Evolutionary conservation across 768 basidiomycete species (phyloP).

Genomic region (Calocera viscosa): DNA sequence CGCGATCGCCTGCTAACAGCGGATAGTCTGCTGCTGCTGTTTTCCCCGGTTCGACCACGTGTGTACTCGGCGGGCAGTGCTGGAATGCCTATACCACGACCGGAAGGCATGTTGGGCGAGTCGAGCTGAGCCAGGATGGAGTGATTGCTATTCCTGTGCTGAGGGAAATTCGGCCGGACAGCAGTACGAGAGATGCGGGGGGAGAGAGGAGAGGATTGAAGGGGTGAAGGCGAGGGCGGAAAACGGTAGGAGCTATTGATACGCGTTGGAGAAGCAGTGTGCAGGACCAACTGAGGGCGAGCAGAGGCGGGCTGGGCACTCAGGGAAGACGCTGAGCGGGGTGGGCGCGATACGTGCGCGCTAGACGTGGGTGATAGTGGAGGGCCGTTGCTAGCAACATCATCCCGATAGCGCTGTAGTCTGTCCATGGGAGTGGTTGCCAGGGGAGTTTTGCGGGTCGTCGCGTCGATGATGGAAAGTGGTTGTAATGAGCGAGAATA

Average conservation of each 20-base stretch:
- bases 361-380: not conserved
- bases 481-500: not conserved
- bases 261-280: not conserved
- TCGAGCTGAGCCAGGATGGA: conserved; percentile 1
- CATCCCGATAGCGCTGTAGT: not conserved
- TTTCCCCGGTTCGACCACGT: not conserved
- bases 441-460: not conserved
- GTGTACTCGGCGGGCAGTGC: not conserved
- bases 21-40: not conserved
- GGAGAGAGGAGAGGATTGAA: not conserved
- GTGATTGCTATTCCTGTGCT: conserved; percentile 5
- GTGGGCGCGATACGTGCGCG: not conserved
- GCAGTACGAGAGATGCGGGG: not conserved
- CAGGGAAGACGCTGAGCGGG: not conserved
- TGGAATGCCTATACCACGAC: not conserved
- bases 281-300: not conserved
- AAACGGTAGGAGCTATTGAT: not conserved
- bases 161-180: not conserved
- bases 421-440: conserved; percentile 2
- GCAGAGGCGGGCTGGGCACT: not conserved
- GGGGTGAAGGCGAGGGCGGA: not conserved
- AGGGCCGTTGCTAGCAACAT: not conserved
- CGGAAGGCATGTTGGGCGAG: not conserved
- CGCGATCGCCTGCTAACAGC: not conserved
- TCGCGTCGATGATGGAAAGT: not conserved